phyloP scores from a whole-genome alignment of 2,329 filamentous ascomycete species.

The Eurotiales sp. region DNA sequence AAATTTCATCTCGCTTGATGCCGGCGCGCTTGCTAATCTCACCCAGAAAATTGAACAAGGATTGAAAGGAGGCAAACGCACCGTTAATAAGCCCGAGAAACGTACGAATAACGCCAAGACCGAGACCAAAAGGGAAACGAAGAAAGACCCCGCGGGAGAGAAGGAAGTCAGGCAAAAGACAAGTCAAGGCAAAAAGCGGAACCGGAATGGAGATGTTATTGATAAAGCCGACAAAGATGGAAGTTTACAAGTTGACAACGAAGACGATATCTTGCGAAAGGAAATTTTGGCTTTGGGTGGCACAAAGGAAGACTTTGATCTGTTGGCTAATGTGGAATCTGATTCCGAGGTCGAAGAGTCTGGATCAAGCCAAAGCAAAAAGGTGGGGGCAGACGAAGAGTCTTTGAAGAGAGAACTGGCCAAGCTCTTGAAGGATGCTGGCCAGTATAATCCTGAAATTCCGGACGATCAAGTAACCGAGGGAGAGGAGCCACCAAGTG shows the following conservation, averaged over 20 bases:
- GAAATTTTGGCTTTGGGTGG: constrained; percentile 47
- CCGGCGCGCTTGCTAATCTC: constrained; percentile 38
- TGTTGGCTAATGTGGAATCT: constrained; percentile 43
- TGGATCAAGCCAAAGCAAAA: constrained; percentile 21
- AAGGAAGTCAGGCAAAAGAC: constrained; percentile 19
- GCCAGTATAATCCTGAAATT: constrained; percentile 21
- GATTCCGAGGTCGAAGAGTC: constrained; percentile 45
- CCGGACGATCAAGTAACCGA: constrained; percentile 32
- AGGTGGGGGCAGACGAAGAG: constrained; percentile 28
- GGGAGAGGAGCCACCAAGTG: constrained; percentile 28
- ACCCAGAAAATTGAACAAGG: constrained; percentile 41
- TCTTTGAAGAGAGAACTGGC: constrained; percentile 39
- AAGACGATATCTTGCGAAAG: constrained; percentile 34
- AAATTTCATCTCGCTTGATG: constrained; percentile 33
- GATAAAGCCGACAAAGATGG: constrained; percentile 20
- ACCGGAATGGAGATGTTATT: constrained; percentile 45
- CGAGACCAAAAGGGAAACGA: constrained; percentile 23
- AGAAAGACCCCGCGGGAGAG: constrained; percentile 2
- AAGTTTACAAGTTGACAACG: constrained; percentile 9
- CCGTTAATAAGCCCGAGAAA: constrained; percentile 23
- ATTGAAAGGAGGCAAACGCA: constrained; percentile 30
- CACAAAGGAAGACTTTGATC: constrained; percentile 47
- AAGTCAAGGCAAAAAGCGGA: constrained; percentile 42
- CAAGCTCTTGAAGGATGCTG: constrained; percentile 33
- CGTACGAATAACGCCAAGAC: constrained; percentile 21